Base-by-base conservation (phyloP, 805 yeast genomes). In the Scheffersomyces coipomensis region DNA sequence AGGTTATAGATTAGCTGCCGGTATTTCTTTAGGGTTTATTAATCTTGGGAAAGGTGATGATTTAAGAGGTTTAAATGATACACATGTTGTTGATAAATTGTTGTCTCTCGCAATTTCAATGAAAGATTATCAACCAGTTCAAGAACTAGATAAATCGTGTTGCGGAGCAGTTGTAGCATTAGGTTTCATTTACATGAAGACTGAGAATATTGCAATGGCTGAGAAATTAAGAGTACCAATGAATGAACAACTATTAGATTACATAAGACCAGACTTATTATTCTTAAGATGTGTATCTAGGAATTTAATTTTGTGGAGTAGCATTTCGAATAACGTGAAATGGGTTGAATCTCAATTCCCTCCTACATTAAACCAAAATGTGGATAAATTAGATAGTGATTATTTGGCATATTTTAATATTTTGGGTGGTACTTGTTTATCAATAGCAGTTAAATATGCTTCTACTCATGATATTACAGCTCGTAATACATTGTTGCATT, bases 1-100 rank as follows among this genome's bases (percentile, higher is more conserved):
- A 58, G 85, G 90, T 1, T 91, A 90, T 52, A 66, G 95, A 39
- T 64, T 88, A 10, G 86, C 95, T 1, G 95, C 95, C 1, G 99
- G 99, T 0, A 76, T 91, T 30, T 79, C 96, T 0, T 61, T 90
- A 13, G 99, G 99, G 0, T 76, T 82, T 40, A 81, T 89, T 12
- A 89, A 90, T 52, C 58, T 89, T 22, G 96, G 95, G 0, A 76
- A 78, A 40, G 95, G 93, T 1, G 75, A 75, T 37, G 78, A 75
- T 43, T 59, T 83, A 35, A 65, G 74, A 34, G 81, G 81, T 0
- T 58, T 79, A 32, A 75, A 75, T 43, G 93, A 84, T 53, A 71
- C 83, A 0, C 81, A 75, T 48, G 75, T 85, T 4, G 76, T 81
- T 18, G 88, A 83, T 42, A 68, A 65, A 35, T 62, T 88, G 25